Evolutionary conservation across 371 early-diverging fungal genomes (phyloP), one percentile per base, ranked within the genome.

Genomic region (Aphelidium insulamus): DNA sequence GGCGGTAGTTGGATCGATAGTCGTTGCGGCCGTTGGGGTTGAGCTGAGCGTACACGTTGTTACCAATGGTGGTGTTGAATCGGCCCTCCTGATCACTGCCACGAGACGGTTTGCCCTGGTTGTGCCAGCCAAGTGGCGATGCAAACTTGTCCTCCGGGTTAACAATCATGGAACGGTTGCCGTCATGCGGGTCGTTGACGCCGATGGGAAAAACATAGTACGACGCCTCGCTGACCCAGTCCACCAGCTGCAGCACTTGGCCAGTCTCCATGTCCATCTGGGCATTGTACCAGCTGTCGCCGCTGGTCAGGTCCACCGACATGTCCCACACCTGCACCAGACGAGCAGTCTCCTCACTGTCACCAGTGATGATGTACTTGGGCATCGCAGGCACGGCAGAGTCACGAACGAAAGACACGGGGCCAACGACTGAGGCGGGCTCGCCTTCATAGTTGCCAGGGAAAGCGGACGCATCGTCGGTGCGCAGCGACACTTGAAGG

Each of bases 21-120:
- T n/a, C n/a, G n/a, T n/a, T n/a, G n/a, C n/a, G n/a, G 18, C 61
- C 61, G 32, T 60, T 54, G 4, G 54, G 57, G 28, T 61, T 61
- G 7, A 54, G 54, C 26, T 62, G 62, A 2, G 58, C 50, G 34
- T 62, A 58, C 7, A 44, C 59, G 28, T 62, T 62, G 35, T 62
- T 62, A 16, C 62, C 62, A 8, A 19, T 17, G 11, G 46, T 45
- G n/a, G n/a, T n/a, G n/a, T n/a, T n/a, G n/a, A n/a, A n/a, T 21
- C n/a, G 46, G 37, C 27, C 37, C 19, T 9, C 22, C 37, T n/a
- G n/a, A 6, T 37, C 32, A 10, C 19, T 27, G 26, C 8, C 28
- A 16, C 10, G 17, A 16, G 2, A 15, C 10, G 10, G 21, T 21
- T 21, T 10, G 23, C 39, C 37, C 17, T 42, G 36, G 12, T 40